Percentiles rank a stretch among this genome's conserved stretches.
phyloP scores from a whole-genome alignment of 768 basidiomycete species.

The Mycena polygramma region DNA sequence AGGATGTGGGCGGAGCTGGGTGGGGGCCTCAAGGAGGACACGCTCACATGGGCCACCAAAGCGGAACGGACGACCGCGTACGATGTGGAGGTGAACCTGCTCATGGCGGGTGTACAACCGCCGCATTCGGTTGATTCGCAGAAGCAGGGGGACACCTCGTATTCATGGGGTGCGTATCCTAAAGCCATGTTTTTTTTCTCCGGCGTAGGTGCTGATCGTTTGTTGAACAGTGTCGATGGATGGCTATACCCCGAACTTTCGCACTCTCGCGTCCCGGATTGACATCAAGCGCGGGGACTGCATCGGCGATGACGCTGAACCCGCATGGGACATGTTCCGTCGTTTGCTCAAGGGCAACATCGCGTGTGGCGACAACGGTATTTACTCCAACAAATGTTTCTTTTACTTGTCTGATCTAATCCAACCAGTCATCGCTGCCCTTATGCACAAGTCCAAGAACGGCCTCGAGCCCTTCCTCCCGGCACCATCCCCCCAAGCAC shows the following conservation, averaged over 20 bases:
- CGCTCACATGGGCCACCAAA: neutral
- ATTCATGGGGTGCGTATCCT: conserved; percentile 25
- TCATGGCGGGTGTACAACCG: conserved; percentile 29
- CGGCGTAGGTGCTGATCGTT: neutral
- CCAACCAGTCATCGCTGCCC: conserved; percentile 27
- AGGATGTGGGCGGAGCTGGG: conserved; percentile 49
- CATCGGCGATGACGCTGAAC: conserved; percentile 7
- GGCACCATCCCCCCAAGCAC: neutral
- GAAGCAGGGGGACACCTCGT: conserved; percentile 16
- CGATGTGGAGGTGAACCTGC: conserved; percentile 33
- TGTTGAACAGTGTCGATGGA: conserved; percentile 25
- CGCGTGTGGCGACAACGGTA: conserved; percentile 28
- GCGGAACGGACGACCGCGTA: conserved; percentile 23
- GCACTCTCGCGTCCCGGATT: neutral
- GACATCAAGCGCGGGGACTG: conserved; percentile 13
- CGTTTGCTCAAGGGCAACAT: conserved; percentile 11
- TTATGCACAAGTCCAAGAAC: conserved; percentile 26
- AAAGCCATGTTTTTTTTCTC: neutral
- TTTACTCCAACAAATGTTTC: neutral
- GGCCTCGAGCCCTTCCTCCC: conserved; percentile 38
- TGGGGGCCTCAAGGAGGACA: conserved; percentile 34
- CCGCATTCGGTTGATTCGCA: conserved; percentile 11
- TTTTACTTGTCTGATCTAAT: neutral
- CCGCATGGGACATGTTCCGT: conserved; percentile 31
- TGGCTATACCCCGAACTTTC: conserved; percentile 26